Conservation (phyloP, 345 rosid genomes). For the Acer yangbiense region DNA sequence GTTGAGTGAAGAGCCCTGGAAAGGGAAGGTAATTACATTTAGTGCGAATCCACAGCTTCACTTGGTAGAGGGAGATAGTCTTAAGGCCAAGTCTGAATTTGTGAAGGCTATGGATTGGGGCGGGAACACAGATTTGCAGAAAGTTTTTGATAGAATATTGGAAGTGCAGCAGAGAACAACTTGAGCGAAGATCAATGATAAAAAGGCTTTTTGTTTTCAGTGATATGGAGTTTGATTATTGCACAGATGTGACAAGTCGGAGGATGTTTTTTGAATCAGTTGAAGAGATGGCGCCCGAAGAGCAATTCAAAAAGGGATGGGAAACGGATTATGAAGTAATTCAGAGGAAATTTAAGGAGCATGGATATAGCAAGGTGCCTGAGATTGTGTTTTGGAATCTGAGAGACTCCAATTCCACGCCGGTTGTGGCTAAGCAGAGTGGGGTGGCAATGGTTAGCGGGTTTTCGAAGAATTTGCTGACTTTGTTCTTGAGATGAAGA, state of each 20-base stretch:
- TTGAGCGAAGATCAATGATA: conserved; percentile 19
- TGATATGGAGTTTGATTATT: conserved; percentile 19
- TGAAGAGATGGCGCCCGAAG: background rate
- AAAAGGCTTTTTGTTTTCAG: conserved; percentile 17
- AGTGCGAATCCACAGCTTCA: conserved; percentile 7
- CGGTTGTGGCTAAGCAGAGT: conserved; percentile 11
- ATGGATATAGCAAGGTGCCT: conserved; percentile 9
- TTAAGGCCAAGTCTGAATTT: background rate
- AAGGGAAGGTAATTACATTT: conserved; percentile 1
- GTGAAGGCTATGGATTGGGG: background rate
- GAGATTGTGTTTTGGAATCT: conserved; percentile 31
- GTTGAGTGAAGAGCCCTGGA: conserved; percentile 11
- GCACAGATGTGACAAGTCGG: background rate
- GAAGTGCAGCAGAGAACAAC: conserved; percentile 2
- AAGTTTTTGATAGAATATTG: conserved; percentile 6
- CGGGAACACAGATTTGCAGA: background rate
- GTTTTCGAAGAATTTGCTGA: conserved; percentile 27
- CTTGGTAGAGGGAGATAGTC: conserved; percentile 2
- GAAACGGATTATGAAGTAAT: conserved; percentile 20
- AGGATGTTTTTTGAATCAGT: too few relatives aligned
- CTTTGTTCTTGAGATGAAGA: conserved; percentile 21
- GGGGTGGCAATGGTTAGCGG: conserved; percentile 22
- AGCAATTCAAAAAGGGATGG: background rate
- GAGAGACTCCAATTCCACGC: conserved; percentile 4
- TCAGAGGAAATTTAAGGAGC: conserved; percentile 10